A percentile compares a stretch with the other conserved stretches of the same genome.
These are phyloP conservation scores for Parachlorella kessleri DNA, from an alignment of 139 green algal genomes.

Conservation along the genomic window DNA sequence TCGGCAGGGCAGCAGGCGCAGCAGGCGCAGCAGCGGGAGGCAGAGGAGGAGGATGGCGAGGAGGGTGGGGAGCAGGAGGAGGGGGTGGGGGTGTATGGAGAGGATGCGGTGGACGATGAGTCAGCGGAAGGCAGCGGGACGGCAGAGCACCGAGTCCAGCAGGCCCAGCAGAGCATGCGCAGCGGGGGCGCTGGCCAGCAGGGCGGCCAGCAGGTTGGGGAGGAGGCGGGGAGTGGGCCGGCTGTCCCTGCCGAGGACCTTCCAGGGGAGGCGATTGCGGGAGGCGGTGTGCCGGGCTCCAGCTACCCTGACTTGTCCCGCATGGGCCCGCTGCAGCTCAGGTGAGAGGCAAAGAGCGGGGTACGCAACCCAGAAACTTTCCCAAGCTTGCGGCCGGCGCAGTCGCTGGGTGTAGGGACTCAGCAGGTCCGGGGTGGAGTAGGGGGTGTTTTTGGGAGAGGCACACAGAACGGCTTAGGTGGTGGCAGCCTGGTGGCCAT, in stretches of 20 bases:
- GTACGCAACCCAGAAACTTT: too few relatives aligned
- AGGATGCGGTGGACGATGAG: not conserved
- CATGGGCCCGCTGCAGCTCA: constrained; percentile 38
- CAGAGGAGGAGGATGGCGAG: not conserved
- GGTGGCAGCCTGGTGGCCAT: too few relatives aligned
- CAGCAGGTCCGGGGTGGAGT: too few relatives aligned
- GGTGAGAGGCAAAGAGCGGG: not conserved
- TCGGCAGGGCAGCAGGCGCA: not conserved
- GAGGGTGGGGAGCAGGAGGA: not conserved
- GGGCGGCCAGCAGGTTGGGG: not conserved
- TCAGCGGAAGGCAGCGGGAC: too few relatives aligned
- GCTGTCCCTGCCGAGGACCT: too few relatives aligned
- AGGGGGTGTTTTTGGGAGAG: too few relatives aligned
- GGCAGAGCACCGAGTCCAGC: not conserved
- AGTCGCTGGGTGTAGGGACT: too few relatives aligned
- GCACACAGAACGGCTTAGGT: too few relatives aligned
- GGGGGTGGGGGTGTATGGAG: too few relatives aligned
- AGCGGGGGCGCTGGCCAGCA: not conserved
- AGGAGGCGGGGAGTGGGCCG: not conserved
- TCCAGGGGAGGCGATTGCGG: not conserved
- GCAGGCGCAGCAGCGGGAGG: not conserved
- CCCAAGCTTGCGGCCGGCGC: too few relatives aligned
- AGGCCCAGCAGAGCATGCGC: not conserved
- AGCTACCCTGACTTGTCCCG: constrained; percentile 20
- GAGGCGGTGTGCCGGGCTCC: not conserved